Conservation (phyloP, 177 flowering plant genomes). For the Telopea speciosissima region DNA sequence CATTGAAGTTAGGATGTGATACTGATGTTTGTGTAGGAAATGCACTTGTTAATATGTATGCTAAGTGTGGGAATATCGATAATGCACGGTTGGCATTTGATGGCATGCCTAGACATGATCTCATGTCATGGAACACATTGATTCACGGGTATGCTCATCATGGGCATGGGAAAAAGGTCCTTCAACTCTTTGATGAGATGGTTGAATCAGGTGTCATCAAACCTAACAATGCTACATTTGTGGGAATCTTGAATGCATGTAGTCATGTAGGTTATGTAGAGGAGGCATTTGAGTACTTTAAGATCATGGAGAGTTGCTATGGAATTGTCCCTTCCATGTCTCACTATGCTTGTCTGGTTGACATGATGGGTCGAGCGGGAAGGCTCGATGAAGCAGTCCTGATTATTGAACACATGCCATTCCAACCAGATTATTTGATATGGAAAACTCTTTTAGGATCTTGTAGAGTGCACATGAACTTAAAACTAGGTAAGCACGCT, state of each 20-base stretch:
- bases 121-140: constrained; percentile 20
- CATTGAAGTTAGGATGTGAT: constrained; percentile 18
- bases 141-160: constrained; percentile 24
- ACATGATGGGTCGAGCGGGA: constrained; percentile 19
- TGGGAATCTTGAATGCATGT: constrained; percentile 19
- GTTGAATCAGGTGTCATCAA: constrained; percentile 1
- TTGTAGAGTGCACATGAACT: constrained; percentile 15
- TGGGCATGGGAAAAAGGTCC: constrained; percentile 14
- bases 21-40: constrained; percentile 18
- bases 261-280: constrained; percentile 19
- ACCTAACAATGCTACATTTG: constrained; percentile 16
- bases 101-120: constrained; percentile 11
- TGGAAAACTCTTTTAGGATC: constrained; percentile 21
- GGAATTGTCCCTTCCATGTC: constrained; percentile 15
- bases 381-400: constrained; percentile 16
- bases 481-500: constrained; percentile 17
- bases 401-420: constrained; percentile 19
- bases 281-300: constrained; percentile 11
- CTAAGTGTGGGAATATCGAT: constrained; percentile 17
- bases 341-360: constrained; percentile 19
- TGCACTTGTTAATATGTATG: constrained; percentile 17
- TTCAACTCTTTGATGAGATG: constrained; percentile 19
- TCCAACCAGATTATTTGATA: constrained; percentile 17
- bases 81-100: constrained; percentile 17
- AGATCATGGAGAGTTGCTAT: constrained; percentile 12